Evolutionary conservation across 208 protist species (phyloP), one percentile per base, ranked within the genome.

Genomic region (Wallacemonas sp.): DNA sequence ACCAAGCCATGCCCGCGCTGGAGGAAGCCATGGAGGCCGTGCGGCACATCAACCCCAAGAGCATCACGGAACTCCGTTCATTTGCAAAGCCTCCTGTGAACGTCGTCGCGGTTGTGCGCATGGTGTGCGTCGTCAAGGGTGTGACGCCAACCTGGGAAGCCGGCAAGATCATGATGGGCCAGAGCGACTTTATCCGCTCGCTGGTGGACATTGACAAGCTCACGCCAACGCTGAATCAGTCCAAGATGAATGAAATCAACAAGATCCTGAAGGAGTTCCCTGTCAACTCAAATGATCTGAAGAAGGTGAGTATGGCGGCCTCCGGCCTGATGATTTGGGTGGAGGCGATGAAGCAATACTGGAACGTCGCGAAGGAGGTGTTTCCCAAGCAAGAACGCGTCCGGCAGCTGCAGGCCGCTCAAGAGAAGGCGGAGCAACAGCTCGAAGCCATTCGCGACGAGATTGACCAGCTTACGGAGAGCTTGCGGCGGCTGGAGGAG

Each of bases 261-360:
- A 86, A 90, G 24, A 90, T 98, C 15, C 81, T 98, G 44, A 98
- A 93, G 67, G 85, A 94, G 60, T 93, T 91, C 58, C 77, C 81
- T 19, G 88, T 99, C 36, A 90, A 97, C 54, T 93, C 91, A 27
- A 93, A 89, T 58, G 87, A 92, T 39, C 79, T 96, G 33, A 93
- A 94, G 75, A 93, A 93, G 74, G 83, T 93, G 8, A 96, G 91
- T 72, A 74, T 92, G 57, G 96, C 98, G 21, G 97, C 91, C 44
- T 92, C 89, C 6, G 94, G 89, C 5, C 75, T 99, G 32, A 96
- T 99, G 80, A 91, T 92, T 39, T 99, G 98, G 98, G 96, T 99
- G 19, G 80, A 94, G 69, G 97, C 98, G 44, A 98, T 99, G 82
- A 91, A 98, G 54, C 85, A 96, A 60, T 99, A 99, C 86, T 98